Percentiles rank a stretch among this genome's conserved stretches.
These are phyloP conservation scores for Diaporthe nobilis DNA, from an alignment of 2,329 filamentous ascomycete species.

Conservation along the genomic window DNA sequence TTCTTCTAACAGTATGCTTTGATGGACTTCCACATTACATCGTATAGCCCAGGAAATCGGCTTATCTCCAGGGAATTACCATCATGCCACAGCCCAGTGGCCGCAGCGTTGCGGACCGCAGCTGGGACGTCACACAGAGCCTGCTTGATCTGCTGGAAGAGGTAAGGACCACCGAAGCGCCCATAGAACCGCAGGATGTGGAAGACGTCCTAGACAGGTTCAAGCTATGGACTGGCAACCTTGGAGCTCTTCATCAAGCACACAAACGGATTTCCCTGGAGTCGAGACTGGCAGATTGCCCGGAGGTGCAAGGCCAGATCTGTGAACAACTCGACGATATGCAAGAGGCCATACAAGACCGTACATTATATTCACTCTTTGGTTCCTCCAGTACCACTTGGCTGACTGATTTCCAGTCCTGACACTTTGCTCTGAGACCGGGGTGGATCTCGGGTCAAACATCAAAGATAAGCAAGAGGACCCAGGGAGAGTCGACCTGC, in stretches of 20 bases:
- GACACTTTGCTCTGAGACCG: background rate
- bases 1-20: background rate
- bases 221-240: constrained; percentile 8
- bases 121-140: background rate
- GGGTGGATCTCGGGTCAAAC: background rate
- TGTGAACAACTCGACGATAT: constrained; percentile 2
- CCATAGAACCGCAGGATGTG: background rate
- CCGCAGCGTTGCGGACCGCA: background rate
- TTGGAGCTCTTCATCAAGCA: background rate
- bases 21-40: too few relatives aligned
- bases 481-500: background rate
- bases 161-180: background rate
- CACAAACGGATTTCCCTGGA: background rate
- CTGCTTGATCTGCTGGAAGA: background rate
- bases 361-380: background rate
- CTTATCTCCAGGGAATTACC: too few relatives aligned
- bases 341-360: background rate
- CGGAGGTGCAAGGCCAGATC: background rate
- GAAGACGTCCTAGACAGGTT: background rate
- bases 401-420: background rate
- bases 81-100: background rate
- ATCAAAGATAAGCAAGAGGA: background rate
- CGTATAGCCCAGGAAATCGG: background rate
- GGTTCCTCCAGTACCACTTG: background rate
- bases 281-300: background rate